phyloP scores from a whole-genome alignment of 345 rosid species.

The Brassica juncea region DNA sequence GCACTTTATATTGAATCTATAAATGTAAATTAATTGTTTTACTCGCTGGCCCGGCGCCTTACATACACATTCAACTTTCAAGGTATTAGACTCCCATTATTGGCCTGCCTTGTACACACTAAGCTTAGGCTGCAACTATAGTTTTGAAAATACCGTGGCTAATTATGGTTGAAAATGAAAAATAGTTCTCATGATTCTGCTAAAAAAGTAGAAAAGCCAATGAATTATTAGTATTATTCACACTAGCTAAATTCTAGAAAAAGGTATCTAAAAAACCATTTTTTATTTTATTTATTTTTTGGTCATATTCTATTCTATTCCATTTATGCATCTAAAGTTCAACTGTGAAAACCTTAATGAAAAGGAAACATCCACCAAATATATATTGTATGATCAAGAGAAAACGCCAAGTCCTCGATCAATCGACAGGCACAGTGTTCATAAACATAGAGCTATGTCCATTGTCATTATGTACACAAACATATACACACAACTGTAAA shows the following conservation, averaged over 20 bases:
- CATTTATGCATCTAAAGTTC: not conserved
- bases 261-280: not conserved
- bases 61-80: not conserved
- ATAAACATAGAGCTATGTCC: constrained; percentile 24
- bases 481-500: constrained; percentile 15
- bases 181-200: not conserved
- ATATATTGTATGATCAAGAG: not conserved
- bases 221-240: not conserved
- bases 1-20: not conserved
- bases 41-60: not conserved
- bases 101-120: not conserved
- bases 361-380: not conserved
- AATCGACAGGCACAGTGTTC: constrained; percentile 12
- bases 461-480: constrained; percentile 27
- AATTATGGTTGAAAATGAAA: not conserved
- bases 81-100: not conserved
- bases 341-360: not conserved
- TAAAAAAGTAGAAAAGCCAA: not conserved
- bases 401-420: constrained; percentile 12
- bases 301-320: not conserved
- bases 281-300: too few species aligned
- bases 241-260: not conserved
- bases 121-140: not conserved
- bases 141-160: not conserved
- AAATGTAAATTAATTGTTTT: not conserved